Evolutionary conservation across 805 yeast species (phyloP).

Genomic region (Candida sithepensis): DNA sequence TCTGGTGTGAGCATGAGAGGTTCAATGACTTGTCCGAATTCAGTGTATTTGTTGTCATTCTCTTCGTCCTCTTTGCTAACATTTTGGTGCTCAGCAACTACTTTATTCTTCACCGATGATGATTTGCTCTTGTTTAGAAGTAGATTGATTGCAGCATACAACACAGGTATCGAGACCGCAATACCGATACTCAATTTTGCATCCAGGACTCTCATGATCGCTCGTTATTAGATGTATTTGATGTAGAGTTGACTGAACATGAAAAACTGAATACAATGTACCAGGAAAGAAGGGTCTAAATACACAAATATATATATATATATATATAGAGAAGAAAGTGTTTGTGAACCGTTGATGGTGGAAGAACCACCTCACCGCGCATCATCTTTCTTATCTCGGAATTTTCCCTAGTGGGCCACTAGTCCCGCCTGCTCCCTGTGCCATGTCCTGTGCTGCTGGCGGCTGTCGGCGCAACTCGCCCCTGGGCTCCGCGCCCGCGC

Average conservation of each 20-base stretch:
- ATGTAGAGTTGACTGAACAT: too few relatives aligned
- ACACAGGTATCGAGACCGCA: constrained; percentile 10
- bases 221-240: too few relatives aligned
- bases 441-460: not conserved
- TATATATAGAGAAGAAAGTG: not conserved
- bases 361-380: too few relatives aligned
- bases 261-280: too few relatives aligned
- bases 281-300: too few relatives aligned
- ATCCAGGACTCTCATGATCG: constrained; percentile 3
- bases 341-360: not conserved
- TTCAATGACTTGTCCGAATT: constrained; percentile 12
- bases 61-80: too few relatives aligned
- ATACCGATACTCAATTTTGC: constrained; percentile 7
- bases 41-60: not conserved
- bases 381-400: not conserved
- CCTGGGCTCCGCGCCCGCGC: too few relatives aligned
- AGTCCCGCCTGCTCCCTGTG: not conserved
- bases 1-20: constrained; percentile 19
- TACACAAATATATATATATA: not conserved
- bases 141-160: constrained; percentile 5
- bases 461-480: too few relatives aligned
- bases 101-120: too few relatives aligned
- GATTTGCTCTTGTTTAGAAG: not conserved
- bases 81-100: too few relatives aligned
- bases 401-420: constrained; percentile 1